These are phyloP conservation scores for Thalassiosira ordinaria DNA, from an alignment of 352 stramenopile genomes.

Conservation along the genomic window DNA sequence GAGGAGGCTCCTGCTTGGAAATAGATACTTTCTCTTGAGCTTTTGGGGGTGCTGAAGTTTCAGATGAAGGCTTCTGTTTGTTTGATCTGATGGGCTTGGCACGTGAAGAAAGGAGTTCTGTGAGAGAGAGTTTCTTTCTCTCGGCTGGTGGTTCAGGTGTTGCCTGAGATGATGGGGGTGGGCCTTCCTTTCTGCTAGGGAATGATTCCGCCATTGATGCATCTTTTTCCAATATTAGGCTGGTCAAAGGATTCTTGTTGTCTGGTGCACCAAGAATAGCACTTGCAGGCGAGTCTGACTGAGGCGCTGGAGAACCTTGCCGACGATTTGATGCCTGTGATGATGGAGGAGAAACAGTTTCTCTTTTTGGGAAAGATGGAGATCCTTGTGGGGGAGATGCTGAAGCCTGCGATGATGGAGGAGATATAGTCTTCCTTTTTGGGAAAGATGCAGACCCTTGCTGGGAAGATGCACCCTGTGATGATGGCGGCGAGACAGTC, in stretches of 20 bases:
- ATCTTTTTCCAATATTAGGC: constrained; percentile 10
- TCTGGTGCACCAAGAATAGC: constrained; percentile 13
- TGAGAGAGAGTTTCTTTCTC: constrained; percentile 14
- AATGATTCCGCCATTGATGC: constrained; percentile 8
- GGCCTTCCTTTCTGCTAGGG: constrained; percentile 6
- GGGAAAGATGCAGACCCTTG: constrained; percentile 7
- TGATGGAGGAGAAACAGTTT: constrained; percentile 12
- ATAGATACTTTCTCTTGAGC: not conserved
- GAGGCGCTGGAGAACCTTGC: constrained; percentile 28
- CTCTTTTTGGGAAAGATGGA: constrained; percentile 15
- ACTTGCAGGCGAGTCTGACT: constrained; percentile 24
- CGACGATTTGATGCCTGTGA: constrained; percentile 28
- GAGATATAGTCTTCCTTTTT: constrained; percentile 23
- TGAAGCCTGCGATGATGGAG: constrained; percentile 8
- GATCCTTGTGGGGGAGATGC: not conserved
- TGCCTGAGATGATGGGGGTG: constrained; percentile 31
- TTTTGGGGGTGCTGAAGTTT: not conserved
- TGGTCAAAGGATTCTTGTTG: constrained; percentile 25
- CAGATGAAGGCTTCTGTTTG: not conserved
- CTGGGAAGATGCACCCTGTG: not conserved
- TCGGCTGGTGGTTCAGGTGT: not conserved
- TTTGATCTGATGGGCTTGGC: constrained; percentile 9
- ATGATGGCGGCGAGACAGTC: constrained; percentile 6
- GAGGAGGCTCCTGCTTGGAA: constrained; percentile 3
- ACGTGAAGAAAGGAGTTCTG: constrained; percentile 8